Percentiles rank a stretch among this genome's conserved stretches.
phyloP scores from a whole-genome alignment of 345 rosid species.

The Leavenworthia alabamica region DNA sequence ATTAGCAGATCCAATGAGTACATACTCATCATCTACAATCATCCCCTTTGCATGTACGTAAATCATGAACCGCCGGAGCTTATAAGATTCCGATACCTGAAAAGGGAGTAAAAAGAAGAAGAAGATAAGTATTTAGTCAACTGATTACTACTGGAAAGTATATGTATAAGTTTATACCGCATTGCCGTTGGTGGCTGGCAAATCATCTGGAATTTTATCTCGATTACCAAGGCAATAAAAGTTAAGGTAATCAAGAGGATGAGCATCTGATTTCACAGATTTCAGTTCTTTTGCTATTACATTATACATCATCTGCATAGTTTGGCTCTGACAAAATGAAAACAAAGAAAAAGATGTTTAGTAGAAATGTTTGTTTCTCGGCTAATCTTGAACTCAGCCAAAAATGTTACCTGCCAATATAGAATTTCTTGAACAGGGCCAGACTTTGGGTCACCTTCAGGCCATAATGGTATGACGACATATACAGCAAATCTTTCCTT shows the following conservation, averaged over 20 bases:
- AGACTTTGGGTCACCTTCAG: constrained; percentile 90
- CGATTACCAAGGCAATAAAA: constrained; percentile 86
- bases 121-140: not conserved
- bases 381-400: not conserved
- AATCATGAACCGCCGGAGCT: constrained; percentile 66
- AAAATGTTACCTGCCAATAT: constrained; percentile 74
- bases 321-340: constrained; percentile 60
- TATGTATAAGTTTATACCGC: constrained; percentile 46
- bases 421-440: constrained; percentile 85
- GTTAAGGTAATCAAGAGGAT: constrained; percentile 89
- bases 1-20: constrained; percentile 85
- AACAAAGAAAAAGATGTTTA: not conserved
- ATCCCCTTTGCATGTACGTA: constrained; percentile 95
- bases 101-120: not conserved
- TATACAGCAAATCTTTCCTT: constrained; percentile 84
- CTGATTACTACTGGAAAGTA: not conserved
- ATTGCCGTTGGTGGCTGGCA: constrained; percentile 27
- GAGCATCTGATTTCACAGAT: constrained; percentile 38
- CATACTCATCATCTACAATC: constrained; percentile 88
- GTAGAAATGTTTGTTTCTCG: constrained; percentile 12
- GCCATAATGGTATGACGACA: constrained; percentile 92
- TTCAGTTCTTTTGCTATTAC: constrained; percentile 53
- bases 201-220: constrained; percentile 37
- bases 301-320: constrained; percentile 86
- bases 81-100: constrained; percentile 50